Evolutionary conservation across 1,284 basidiomycete species (phyloP), one percentile per base, ranked within the genome.

Genomic region (Trichosporon sp.): DNA sequence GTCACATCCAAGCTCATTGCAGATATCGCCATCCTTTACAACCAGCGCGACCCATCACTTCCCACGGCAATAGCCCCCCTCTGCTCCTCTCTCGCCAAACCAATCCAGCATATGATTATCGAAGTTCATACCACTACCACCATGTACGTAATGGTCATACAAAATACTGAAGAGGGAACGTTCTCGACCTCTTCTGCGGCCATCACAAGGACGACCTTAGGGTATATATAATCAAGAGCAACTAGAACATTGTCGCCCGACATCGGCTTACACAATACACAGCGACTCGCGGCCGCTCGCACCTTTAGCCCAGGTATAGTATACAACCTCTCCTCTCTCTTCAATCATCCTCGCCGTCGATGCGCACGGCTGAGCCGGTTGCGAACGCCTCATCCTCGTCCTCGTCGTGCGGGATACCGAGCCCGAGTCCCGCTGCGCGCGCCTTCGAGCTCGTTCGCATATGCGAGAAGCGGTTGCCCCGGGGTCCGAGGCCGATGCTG

Each of bases 371-470:
- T 19, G 54, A 54, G 38, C 43, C 66, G 31, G 51, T 38, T 54
- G 37, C 59, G 11, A 32, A 37, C 40, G 40, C 59, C 31, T 68
- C 70, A 4, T 73, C 75, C n/a, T 76, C 76, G 65, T 74, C 74
- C 46, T 75, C 75, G n/a, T 76, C 73, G 2, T 72, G 16, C 1
- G 74, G 76, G 19, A 73, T 37, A 31, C 74, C 70, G 2, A 73
- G 67, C 0, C 68, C 72, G 35, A 76, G 65, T 32, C 78, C 76
- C 38, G 59, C 74, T 73, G 37, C 76, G 75, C 31, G 12, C 8
- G 31, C 59, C 59, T 37, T 63, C 32, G 80, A 81, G 64, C 76
- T 78, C 32, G 74, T 75, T 38, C 80, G 69, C 73, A 80, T 72
- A 64, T 77, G 77, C 66, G 72, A 75, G 21, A 77, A 68, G 67